phyloP scores from a whole-genome alignment of 176 grass and related monocot genomes.

The Eremochloa ophiuroides region DNA sequence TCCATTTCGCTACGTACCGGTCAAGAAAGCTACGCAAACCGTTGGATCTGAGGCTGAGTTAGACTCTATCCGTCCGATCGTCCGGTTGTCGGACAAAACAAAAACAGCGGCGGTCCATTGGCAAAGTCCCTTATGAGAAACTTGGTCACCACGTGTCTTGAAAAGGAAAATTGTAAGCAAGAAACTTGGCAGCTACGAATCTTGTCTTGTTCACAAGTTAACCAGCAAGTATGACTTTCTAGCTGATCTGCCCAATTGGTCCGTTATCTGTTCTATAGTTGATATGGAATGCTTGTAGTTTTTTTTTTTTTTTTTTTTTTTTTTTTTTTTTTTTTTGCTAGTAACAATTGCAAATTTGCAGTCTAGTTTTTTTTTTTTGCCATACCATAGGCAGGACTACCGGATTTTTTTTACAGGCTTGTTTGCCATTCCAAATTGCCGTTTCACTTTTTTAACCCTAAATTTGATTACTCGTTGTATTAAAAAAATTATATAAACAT shows the following conservation, averaged over 20 bases:
- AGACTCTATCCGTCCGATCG: not conserved
- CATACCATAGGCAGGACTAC: no score
- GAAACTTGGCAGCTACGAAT: slow-evolving; percentile 3
- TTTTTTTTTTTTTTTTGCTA: no score
- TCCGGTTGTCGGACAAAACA: not conserved
- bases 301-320: no score
- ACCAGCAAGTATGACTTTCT: not conserved
- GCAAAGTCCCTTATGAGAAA: no score
- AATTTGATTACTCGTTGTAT: no score
- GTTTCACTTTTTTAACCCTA: no score
- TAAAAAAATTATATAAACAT: no score
- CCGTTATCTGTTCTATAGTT: no score
- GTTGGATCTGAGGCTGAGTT: not conserved
- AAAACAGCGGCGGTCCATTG: not conserved
- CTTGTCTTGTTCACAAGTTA: not conserved
- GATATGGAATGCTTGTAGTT: no score
- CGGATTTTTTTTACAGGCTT: no score
- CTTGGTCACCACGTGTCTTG: not conserved
- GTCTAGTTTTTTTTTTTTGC: not conserved
- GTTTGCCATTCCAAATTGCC: no score
- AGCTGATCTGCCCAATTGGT: not conserved
- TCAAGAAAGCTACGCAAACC: not conserved
- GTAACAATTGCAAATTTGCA: not conserved
- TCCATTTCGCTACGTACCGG: not conserved
- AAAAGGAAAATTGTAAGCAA: not conserved